A percentile compares a stretch with the other conserved stretches of the same genome.
Conservation (phyloP, 2,329 filamentous ascomycete species). For the Calcarisporium arbuscula region DNA sequence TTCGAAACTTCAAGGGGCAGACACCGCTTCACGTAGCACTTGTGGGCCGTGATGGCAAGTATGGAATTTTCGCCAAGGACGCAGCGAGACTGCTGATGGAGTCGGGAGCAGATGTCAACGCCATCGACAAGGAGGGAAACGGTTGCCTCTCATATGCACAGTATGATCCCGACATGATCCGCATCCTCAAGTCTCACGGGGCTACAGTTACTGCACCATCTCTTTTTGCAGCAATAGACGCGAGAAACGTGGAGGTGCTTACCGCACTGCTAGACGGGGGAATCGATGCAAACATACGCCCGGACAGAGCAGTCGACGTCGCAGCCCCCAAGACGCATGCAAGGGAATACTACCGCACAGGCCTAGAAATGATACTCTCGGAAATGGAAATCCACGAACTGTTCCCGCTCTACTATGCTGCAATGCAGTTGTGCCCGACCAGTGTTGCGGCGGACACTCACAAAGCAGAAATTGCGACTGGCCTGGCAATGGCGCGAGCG, state of each 20-base stretch:
- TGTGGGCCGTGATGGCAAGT: not conserved
- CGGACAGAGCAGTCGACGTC: no score
- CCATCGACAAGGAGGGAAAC: constrained; percentile 4
- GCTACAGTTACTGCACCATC: constrained; percentile 9
- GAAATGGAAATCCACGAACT: constrained; percentile 2
- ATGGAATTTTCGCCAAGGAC: constrained; percentile 8
- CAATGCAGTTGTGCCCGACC: not conserved
- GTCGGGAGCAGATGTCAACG: constrained; percentile 16
- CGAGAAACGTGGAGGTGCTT: constrained; percentile 3
- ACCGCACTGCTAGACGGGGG: constrained; percentile 10
- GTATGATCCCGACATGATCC: constrained; percentile 7
- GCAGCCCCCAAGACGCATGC: not conserved
- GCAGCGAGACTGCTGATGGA: constrained; percentile 14
- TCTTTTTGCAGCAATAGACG: constrained; percentile 13
- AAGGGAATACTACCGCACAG: not conserved
- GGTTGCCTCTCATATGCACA: constrained; percentile 10
- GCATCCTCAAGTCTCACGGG: constrained; percentile 11
- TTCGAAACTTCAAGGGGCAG: constrained; percentile 6
- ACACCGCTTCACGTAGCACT: constrained; percentile 15
- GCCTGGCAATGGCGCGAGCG: constrained; percentile 6
- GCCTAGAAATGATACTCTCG: not conserved
- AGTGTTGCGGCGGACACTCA: no score
- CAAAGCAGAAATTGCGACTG: not conserved
- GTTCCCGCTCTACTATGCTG: constrained; percentile 10
- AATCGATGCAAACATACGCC: constrained; percentile 10